Evolutionary conservation across 78 protist genomes (phyloP).

Genomic region (Creolimax fragrantissima): DNA sequence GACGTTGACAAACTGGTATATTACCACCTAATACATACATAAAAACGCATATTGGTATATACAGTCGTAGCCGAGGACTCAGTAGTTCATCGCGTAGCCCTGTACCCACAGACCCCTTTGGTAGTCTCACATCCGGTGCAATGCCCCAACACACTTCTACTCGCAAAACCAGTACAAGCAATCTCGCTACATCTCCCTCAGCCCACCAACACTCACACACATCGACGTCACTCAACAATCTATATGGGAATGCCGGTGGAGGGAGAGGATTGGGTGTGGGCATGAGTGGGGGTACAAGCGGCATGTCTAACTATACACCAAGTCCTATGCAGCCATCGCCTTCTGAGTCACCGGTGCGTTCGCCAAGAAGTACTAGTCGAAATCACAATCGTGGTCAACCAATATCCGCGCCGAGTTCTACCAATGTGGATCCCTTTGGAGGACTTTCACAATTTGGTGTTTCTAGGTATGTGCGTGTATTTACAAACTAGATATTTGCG

Average conservation of each 20-base stretch:
- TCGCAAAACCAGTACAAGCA: neutral
- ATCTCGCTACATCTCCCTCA: neutral
- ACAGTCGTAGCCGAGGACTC: too few relatives aligned
- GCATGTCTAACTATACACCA: neutral
- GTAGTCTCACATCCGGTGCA: too few relatives aligned
- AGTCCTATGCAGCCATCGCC: neutral
- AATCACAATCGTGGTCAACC: neutral
- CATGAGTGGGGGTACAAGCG: neutral
- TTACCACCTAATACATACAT: too few relatives aligned
- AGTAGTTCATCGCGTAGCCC: too few relatives aligned
- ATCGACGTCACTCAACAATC: too few relatives aligned
- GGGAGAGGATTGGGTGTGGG: too few relatives aligned
- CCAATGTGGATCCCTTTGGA: neutral
- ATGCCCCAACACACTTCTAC: neutral
- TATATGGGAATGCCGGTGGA: too few relatives aligned
- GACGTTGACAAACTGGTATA: too few relatives aligned
- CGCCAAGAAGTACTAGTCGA: neutral
- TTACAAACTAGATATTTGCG: too few relatives aligned
- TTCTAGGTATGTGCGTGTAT: neutral
- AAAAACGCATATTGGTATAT: too few relatives aligned
- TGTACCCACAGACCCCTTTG: too few relatives aligned
- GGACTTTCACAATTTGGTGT: neutral
- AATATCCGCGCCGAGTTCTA: neutral
- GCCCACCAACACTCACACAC: neutral
- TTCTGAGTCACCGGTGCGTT: neutral